Conservation (phyloP, 2,329 filamentous ascomycete genomes). For the Seiridium unicorne region DNA sequence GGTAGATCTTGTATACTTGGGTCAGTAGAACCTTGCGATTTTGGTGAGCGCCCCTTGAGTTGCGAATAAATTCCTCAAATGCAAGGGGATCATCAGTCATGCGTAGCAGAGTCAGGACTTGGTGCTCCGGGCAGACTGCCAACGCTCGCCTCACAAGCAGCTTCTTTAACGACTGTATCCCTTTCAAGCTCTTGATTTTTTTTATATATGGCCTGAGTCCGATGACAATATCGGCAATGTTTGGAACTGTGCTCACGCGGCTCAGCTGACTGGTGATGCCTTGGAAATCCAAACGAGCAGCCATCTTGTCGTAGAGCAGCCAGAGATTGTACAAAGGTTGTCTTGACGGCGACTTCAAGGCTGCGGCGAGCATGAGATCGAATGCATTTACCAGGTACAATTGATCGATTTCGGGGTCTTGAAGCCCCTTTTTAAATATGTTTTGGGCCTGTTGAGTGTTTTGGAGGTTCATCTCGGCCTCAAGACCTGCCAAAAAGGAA, state of each 20-base stretch:
- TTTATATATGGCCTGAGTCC: constrained; percentile 15
- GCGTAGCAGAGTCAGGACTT: constrained; percentile 37
- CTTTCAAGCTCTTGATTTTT: constrained; percentile 6
- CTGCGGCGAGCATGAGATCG: constrained; percentile 41
- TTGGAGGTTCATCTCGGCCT: constrained; percentile 39
- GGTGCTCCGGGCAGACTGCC: constrained; percentile 18
- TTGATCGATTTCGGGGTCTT: constrained; percentile 15
- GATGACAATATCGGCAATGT: constrained; percentile 23
- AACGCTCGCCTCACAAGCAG: constrained; percentile 27
- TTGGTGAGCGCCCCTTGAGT: constrained; percentile 12
- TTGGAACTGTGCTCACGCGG: constrained; percentile 19
- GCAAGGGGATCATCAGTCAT: constrained; percentile 34
- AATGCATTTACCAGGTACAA: constrained; percentile 36
- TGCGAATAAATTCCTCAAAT: constrained; percentile 44
- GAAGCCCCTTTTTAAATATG: constrained; percentile 37
- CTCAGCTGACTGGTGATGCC: constrained; percentile 21
- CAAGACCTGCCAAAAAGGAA: constrained; percentile 37
- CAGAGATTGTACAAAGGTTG: constrained; percentile 19
- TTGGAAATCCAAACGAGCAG: constrained; percentile 22
- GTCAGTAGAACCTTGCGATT: constrained; percentile 30
- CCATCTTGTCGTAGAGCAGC: constrained; percentile 24
- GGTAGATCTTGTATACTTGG: constrained; percentile 45
- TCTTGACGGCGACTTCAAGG: constrained; percentile 26
- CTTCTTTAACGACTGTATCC: constrained; percentile 14
- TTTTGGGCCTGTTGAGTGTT: constrained; percentile 36